Base-by-base conservation (phyloP, 148 eudicot species). In the Amaranthus cruentus region DNA sequence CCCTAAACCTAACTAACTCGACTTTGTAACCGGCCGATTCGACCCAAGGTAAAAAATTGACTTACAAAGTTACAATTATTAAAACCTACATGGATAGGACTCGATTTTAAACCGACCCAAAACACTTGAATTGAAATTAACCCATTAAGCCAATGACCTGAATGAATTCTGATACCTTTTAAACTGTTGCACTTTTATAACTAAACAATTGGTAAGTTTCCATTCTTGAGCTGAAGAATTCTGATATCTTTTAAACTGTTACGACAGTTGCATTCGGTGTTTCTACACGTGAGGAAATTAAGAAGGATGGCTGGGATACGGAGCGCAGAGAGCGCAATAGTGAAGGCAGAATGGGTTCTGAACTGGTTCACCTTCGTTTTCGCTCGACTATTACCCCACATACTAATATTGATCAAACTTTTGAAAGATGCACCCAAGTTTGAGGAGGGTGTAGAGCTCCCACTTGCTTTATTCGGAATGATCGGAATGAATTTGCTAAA, bases 401-500 rank as follows among this genome's bases (percentile, higher is more conserved):
- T 84, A 70, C 84, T 95, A 55, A 91, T 95, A 67, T 84, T 87
- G 7, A 64, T 87, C 77, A 95, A 91, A 78, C 89, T 95, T 47
- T 28, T 91, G 51, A 82, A 68, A 77, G 98, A 95, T 75, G 90
- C 97, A 76, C 66, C 89, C 55, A 90, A 86, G 85, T 95, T 95
- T 61, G 85, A 73, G 65, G 84, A 85, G 75, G 98, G 96, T 4
- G 72, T 91, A 10, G 90, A 88, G 74, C 89, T 91, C 51, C 98
- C 98, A 1, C 96, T 90, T 7, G 98, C 98, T 59, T 78, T 88
- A 53, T 80, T 86, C 71, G 97, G 97, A 49, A 89, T 94, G 98
- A 81, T 83, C 7, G 93, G 88, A 44, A 90, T 91, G 96, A 94
- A 94, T 81, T 66, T 82, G 43, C 88, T 91, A 43, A 95, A 95